Base-by-base conservation (phyloP, 768 basidiomycete species). In the Podaxis sp. region DNA sequence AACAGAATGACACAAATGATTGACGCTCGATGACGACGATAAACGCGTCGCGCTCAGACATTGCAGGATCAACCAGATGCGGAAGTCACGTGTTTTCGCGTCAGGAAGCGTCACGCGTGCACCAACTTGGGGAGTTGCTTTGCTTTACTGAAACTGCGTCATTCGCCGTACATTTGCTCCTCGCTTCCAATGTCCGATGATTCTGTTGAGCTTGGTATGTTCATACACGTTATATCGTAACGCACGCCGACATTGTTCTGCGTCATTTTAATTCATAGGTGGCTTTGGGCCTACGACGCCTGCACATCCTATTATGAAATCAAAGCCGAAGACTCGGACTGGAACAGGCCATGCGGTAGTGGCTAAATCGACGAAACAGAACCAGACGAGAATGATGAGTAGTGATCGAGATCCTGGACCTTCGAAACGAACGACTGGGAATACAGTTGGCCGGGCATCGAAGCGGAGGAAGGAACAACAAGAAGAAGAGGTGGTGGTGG, bases 281-380 rank as follows among this genome's bases (percentile, higher is more conserved):
- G 70, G 70, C 37, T 67, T 69, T 57, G 58, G 57, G 2, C 64
- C 66, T n/a, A 70, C 68, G 12, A 71, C 70, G 13, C 68, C 70
- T 41, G 64, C 55, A 47, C 50, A 47, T 56, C 58, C 61, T 3
- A 9, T 52, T 4, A 43, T 33, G 47, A 66, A 52, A 63, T 25
- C 57, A 24, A 65, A 55, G 38, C 13, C 57, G 13, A 55, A 25
- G 11, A 36, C 58, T 33, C 52, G 43, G 46, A 27, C 33, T 22
- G 38, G 53, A 29, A 57, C 57, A 15, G 15, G 17, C 1, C 6
- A 43, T 43, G 41, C 15, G 19, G 41, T 5, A 43, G 41, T 0
- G 41, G 15, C 41, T 33, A 64, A 55, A 33, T 22, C 51, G 22
- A 52, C 40, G 2, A 66, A 63, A 50, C 66, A 29, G 24, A 59